phyloP scores from a whole-genome alignment of 2,329 filamentous ascomycete genomes.

The Dactylellina leptospora region DNA sequence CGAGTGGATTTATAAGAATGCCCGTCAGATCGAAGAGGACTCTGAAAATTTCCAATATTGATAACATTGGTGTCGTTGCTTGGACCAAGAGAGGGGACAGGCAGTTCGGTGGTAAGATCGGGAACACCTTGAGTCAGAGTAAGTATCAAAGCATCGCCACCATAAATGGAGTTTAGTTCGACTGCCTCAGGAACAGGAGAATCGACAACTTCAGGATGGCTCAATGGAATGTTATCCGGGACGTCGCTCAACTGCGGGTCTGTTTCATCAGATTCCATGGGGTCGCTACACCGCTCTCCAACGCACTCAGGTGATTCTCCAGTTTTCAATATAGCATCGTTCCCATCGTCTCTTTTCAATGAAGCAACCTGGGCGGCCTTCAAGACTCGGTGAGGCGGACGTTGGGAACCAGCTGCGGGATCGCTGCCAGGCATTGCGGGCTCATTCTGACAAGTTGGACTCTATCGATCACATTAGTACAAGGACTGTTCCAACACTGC shows the following conservation, averaged over 20 bases:
- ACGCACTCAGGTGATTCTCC: conserved; percentile 14
- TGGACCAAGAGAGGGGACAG: conserved; percentile 1
- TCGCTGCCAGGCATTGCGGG: no score
- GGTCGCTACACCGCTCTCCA: no score
- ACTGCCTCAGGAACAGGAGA: no score
- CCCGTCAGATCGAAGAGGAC: conserved; percentile 22
- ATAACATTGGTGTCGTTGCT: background rate
- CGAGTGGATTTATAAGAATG: background rate
- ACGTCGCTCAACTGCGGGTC: no score
- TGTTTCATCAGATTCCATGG: no score
- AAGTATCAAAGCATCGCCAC: conserved; percentile 12
- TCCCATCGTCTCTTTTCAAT: background rate
- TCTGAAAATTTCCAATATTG: conserved; percentile 11
- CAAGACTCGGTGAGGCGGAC: background rate
- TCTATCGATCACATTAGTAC: background rate
- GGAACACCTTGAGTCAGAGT: conserved; percentile 22
- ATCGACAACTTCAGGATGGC: no score
- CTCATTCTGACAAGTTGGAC: background rate
- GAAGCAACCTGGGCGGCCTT: background rate
- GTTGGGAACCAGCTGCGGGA: no score
- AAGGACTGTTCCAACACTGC: background rate
- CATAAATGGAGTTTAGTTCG: conserved; percentile 1
- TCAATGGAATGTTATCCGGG: no score
- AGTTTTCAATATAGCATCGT: conserved; percentile 9
- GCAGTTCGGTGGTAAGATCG: conserved; percentile 12